phyloP scores from a whole-genome alignment of 108 stramenopile genomes.

The Fistulifera pelliculosa region DNA sequence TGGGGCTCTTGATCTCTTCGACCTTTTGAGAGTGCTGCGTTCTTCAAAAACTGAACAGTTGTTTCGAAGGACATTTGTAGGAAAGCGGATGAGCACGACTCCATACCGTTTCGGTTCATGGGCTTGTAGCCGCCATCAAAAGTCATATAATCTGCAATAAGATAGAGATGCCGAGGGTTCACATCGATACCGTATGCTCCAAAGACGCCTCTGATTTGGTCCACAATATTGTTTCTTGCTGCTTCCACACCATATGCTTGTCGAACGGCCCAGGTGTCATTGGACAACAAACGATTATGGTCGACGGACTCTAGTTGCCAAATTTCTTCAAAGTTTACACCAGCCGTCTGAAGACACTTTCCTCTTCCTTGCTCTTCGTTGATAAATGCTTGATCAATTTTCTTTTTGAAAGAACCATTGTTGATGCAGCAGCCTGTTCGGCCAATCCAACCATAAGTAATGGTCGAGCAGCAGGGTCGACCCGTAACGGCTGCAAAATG shows the following conservation, averaged over 20 bases:
- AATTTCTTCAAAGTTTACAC: conserved; percentile 88
- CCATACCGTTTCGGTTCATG: conserved; percentile 96
- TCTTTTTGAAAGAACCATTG: conserved; percentile 71
- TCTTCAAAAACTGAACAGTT: conserved; percentile 89
- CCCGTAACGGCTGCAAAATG: conserved; percentile 46
- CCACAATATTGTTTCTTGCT: conserved; percentile 85
- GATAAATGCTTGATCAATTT: conserved; percentile 79
- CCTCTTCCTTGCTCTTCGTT: conserved; percentile 80
- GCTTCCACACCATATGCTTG: conserved; percentile 97
- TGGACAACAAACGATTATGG: conserved; percentile 76
- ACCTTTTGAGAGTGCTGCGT: conserved; percentile 73
- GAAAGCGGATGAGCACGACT: conserved; percentile 79
- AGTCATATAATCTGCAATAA: conserved; percentile 99
- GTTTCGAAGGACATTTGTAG: conserved; percentile 99
- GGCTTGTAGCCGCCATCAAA: conserved; percentile 91
- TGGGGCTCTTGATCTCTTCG: conserved; percentile 81
- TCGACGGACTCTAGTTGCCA: conserved; percentile 86
- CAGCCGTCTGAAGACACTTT: conserved; percentile 88
- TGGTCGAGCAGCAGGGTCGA: conserved; percentile 79
- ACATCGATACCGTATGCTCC: conserved; percentile 98
- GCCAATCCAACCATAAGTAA: conserved; percentile 97
- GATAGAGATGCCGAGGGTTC: conserved; percentile 91
- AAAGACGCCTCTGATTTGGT: conserved; percentile 96
- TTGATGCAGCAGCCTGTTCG: conserved; percentile 73
- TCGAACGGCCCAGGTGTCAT: conserved; percentile 90